These are phyloP conservation scores for Decorospora gaudefroyi DNA, from an alignment of 2,329 filamentous ascomycete species.

Conservation along the genomic window DNA sequence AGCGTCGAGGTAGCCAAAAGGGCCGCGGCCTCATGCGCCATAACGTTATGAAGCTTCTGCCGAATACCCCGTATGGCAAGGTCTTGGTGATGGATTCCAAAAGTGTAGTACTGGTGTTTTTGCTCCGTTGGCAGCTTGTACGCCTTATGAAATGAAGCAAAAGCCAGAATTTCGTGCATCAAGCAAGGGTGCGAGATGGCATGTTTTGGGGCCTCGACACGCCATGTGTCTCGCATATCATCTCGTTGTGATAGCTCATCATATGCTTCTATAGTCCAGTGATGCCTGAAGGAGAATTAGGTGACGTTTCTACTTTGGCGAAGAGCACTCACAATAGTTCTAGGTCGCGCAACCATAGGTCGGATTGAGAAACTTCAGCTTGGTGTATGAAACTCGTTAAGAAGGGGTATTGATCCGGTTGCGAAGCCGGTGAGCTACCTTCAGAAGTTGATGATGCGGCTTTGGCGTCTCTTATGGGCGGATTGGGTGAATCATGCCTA, in stretches of 20 bases:
- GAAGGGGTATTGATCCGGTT: slow-evolving; percentile 40
- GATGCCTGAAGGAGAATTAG: slow-evolving; percentile 33
- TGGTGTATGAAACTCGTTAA: slow-evolving; percentile 39
- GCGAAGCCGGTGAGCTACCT: slow-evolving; percentile 33
- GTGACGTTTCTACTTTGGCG: neutral
- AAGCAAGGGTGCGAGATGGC: slow-evolving; percentile 46
- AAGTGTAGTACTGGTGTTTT: slow-evolving; percentile 35
- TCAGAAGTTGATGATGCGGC: slow-evolving; percentile 21
- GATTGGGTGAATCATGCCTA: slow-evolving; percentile 25
- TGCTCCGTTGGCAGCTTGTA: slow-evolving; percentile 32
- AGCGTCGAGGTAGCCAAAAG: slow-evolving; percentile 41
- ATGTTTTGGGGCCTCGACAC: slow-evolving; percentile 40
- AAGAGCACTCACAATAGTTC: slow-evolving; percentile 40
- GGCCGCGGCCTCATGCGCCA: slow-evolving; percentile 35
- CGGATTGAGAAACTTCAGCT: slow-evolving; percentile 22
- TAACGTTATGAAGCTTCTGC: slow-evolving; percentile 35
- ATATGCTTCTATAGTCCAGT: slow-evolving; percentile 40
- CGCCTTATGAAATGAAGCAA: slow-evolving; percentile 48
- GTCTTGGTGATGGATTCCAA: slow-evolving; percentile 47
- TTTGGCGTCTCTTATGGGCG: slow-evolving; percentile 13
- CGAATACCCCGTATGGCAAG: slow-evolving; percentile 42
- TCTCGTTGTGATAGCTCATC: slow-evolving; percentile 30
- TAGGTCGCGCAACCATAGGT: slow-evolving; percentile 42
- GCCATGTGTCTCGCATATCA: slow-evolving; percentile 42
- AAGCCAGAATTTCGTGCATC: slow-evolving; percentile 50